Evolutionary conservation across 2,329 filamentous ascomycete genomes (phyloP).

Genomic region (Ophiosphaerella narmari): DNA sequence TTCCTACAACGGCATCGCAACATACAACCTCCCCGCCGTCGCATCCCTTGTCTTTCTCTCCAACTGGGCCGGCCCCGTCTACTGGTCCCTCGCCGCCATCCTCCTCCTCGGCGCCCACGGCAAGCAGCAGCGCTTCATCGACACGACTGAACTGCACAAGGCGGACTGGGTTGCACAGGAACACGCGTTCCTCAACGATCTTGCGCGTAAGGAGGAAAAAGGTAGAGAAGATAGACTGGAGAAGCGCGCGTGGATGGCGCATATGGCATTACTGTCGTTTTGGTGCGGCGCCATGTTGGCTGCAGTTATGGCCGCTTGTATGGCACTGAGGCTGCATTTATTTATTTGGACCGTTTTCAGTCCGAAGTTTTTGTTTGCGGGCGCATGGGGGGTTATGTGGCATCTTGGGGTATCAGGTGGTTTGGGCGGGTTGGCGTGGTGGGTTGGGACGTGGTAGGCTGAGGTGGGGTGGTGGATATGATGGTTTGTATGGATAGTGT

Average conservation of each 20-base stretch:
- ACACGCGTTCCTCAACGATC: slow-evolving; percentile 26
- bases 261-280: slow-evolving; percentile 69
- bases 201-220: slow-evolving; percentile 24
- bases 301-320: slow-evolving; percentile 88
- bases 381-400: slow-evolving; percentile 84
- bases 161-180: slow-evolving; percentile 39
- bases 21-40: slow-evolving; percentile 80
- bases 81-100: slow-evolving; percentile 74
- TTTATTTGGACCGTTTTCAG: slow-evolving; percentile 99
- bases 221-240: slow-evolving; percentile 9
- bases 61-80: slow-evolving; percentile 91
- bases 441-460: slow-evolving; percentile 34
- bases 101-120: slow-evolving; percentile 52
- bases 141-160: slow-evolving; percentile 20
- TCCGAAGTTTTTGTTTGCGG: slow-evolving; percentile 90
- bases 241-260: slow-evolving; percentile 35
- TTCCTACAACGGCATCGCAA: slow-evolving; percentile 88
- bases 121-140: slow-evolving; percentile 18
- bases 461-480: neutral
- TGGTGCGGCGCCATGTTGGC: slow-evolving; percentile 69
- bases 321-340: slow-evolving; percentile 79
- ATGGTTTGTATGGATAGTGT: neutral
- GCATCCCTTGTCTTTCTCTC: slow-evolving; percentile 81
- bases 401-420: slow-evolving; percentile 63
- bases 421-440: slow-evolving; percentile 42